phyloP scores from a whole-genome alignment of 2,329 filamentous ascomycete species.

The Diaporthe batatas region DNA sequence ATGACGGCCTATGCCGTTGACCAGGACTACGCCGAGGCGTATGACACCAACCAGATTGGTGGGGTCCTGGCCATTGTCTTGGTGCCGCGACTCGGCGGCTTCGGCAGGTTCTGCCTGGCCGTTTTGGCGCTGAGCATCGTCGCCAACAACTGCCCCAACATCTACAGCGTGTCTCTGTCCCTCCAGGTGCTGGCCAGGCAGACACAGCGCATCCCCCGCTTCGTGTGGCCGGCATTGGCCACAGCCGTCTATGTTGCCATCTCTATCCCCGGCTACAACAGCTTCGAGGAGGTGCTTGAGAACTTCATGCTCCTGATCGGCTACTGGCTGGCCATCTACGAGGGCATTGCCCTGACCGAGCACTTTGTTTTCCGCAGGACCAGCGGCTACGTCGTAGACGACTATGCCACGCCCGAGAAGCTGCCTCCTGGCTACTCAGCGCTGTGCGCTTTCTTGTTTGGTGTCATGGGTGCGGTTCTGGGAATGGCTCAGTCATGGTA shows the following conservation, averaged over 20 bases:
- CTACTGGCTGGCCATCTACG: conserved; percentile 83
- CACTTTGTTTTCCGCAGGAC: conserved; percentile 76
- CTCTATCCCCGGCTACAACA: conserved; percentile 75
- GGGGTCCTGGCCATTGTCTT: conserved; percentile 77
- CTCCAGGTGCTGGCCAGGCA: conserved; percentile 73
- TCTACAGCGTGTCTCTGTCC: conserved; percentile 78
- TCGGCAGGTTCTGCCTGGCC: conserved; percentile 80
- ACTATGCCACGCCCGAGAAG: conserved; percentile 68
- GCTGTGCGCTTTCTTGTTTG: conserved; percentile 71
- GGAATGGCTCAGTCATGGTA: conserved; percentile 81
- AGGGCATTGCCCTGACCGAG: conserved; percentile 73
- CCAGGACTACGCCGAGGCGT: conserved; percentile 68
- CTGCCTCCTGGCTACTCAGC: conserved; percentile 76
- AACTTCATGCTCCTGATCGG: conserved; percentile 79
- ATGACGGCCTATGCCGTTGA: conserved; percentile 69
- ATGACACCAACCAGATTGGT: conserved; percentile 63
- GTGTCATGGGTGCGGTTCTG: conserved; percentile 73
- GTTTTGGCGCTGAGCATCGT: conserved; percentile 76
- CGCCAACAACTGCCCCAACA: conserved; percentile 79
- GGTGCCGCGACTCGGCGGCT: conserved; percentile 72
- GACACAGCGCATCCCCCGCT: conserved; percentile 74
- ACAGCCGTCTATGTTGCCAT: conserved; percentile 76
- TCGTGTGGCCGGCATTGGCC: conserved; percentile 74
- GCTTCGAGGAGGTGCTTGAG: conserved; percentile 74
- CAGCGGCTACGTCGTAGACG: conserved; percentile 67